These are phyloP conservation scores for Catharanthus roseus DNA, from an alignment of 257 asterid genomes.

Conservation along the genomic window DNA sequence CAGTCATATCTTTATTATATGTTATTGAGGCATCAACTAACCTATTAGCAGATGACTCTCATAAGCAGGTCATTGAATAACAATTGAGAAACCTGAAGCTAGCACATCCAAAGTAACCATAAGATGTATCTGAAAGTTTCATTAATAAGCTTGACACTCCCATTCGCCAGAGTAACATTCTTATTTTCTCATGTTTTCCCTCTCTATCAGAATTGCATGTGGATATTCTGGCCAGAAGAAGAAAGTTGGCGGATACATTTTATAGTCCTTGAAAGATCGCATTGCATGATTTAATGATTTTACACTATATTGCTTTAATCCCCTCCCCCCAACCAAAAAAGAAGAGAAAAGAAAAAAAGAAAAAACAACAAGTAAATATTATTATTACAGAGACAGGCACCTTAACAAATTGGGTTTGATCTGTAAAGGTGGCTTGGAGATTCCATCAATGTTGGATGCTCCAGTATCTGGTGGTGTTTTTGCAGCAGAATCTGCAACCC, in stretches of 20 bases:
- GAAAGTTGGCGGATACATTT: background rate
- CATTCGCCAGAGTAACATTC: background rate
- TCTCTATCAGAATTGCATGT: background rate
- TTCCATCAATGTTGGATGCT: slow-evolving; percentile 88
- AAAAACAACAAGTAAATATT: too few relatives aligned
- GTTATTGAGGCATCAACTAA: background rate
- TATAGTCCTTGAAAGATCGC: background rate
- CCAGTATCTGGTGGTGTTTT: slow-evolving; percentile 97
- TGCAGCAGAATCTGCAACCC: slow-evolving; percentile 83
- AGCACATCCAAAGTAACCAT: background rate
- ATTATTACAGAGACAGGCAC: background rate
- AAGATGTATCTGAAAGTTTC: background rate
- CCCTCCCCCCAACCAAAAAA: too few relatives aligned
- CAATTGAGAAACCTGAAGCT: background rate
- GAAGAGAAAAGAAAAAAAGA: too few relatives aligned
- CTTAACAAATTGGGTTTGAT: slow-evolving; percentile 1
- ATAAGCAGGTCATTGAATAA: background rate
- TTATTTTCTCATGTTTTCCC: background rate
- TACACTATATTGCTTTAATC: background rate
- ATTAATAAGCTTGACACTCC: slow-evolving; percentile 3
- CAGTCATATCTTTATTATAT: background rate
- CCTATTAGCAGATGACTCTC: background rate
- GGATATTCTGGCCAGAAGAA: background rate
- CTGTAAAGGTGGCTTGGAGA: slow-evolving; percentile 38
- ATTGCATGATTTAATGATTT: background rate